Conservation (phyloP, 176 grass and related monocot species). For the Poa annua region DNA sequence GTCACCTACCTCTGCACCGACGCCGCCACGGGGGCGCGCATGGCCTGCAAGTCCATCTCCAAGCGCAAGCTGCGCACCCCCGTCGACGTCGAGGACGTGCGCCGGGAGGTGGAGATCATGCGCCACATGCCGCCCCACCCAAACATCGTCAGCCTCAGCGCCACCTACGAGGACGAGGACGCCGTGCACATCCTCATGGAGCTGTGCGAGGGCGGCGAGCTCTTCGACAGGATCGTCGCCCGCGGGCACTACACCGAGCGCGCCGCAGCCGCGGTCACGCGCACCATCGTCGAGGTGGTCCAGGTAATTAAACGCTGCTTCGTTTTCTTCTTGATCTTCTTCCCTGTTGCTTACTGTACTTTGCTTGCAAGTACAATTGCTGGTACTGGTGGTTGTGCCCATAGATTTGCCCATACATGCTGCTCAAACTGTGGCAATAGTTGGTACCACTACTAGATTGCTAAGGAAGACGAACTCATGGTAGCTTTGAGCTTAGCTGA, state of each 20-base stretch:
- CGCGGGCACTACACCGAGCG: constrained; percentile 89
- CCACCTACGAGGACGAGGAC: constrained; percentile 84
- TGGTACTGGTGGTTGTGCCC: background rate
- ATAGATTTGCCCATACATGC: background rate
- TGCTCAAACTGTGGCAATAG: constrained; percentile 13
- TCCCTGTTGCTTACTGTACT: background rate
- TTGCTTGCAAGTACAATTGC: background rate
- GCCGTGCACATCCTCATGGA: constrained; percentile 99
- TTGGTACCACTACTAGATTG: background rate
- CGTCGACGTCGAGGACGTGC: constrained; percentile 92
- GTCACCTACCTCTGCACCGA: constrained; percentile 72
- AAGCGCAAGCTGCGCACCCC: constrained; percentile 72
- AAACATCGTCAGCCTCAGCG: constrained; percentile 86
- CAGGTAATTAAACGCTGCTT: constrained; percentile 42
- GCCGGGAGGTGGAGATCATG: constrained; percentile 98
- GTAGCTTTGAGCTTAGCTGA: constrained; percentile 16
- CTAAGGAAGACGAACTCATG: background rate
- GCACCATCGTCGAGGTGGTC: constrained; percentile 95
- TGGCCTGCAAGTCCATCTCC: constrained; percentile 78
- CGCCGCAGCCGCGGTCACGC: constrained; percentile 76
- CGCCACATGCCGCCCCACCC: constrained; percentile 75
- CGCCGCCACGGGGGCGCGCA: constrained; percentile 37
- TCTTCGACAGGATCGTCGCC: constrained; percentile 94
- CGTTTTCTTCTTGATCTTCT: background rate
- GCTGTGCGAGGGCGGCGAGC: constrained; percentile 96